A percentile compares a stretch with the other conserved stretches of the same genome.
Evolutionary conservation across 2,329 filamentous ascomycete species (phyloP).

Genomic region (Cladosporium sp.): DNA sequence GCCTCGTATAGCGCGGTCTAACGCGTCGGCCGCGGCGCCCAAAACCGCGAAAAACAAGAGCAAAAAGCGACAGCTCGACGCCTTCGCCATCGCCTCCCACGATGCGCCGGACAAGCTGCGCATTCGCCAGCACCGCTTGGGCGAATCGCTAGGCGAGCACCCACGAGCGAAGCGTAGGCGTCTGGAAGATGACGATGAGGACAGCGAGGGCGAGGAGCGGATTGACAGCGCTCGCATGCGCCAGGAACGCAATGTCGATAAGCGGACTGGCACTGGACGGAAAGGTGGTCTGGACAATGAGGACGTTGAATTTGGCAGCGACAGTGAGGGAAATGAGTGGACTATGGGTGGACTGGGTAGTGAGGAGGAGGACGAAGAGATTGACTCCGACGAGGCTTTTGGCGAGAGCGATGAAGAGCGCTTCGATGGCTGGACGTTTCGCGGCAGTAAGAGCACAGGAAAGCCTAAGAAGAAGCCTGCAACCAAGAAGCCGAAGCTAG

Average conservation of each 20-base stretch:
- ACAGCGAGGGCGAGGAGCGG: conserved; percentile 46
- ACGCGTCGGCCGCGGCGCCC: conserved; percentile 26
- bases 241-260: conserved; percentile 28
- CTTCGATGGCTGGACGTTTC: conserved; percentile 70
- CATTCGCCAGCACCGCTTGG: conserved; percentile 53
- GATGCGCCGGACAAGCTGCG: conserved; percentile 48
- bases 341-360: conserved; percentile 61
- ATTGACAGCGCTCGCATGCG: conserved; percentile 20
- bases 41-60: conserved; percentile 37
- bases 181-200: conserved; percentile 44
- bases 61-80: conserved; percentile 53
- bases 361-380: conserved; percentile 60
- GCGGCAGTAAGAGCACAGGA: conserved; percentile 50
- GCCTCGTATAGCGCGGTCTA: conserved; percentile 36
- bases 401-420: conserved; percentile 81
- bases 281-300: conserved; percentile 27
- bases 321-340: conserved; percentile 84
- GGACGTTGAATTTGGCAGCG: conserved; percentile 66
- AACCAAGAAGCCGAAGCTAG: conserved; percentile 27
- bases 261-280: conserved; percentile 28
- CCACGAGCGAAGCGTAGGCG: conserved; percentile 39
- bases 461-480: conserved; percentile 47
- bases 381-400: conserved; percentile 77
- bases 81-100: conserved; percentile 58
- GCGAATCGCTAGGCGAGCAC: conserved; percentile 39